Percentiles rank a stretch among this genome's conserved stretches.
Conservation (phyloP, 2,329 filamentous ascomycete genomes). For the Colletotrichum nymphaeae region DNA sequence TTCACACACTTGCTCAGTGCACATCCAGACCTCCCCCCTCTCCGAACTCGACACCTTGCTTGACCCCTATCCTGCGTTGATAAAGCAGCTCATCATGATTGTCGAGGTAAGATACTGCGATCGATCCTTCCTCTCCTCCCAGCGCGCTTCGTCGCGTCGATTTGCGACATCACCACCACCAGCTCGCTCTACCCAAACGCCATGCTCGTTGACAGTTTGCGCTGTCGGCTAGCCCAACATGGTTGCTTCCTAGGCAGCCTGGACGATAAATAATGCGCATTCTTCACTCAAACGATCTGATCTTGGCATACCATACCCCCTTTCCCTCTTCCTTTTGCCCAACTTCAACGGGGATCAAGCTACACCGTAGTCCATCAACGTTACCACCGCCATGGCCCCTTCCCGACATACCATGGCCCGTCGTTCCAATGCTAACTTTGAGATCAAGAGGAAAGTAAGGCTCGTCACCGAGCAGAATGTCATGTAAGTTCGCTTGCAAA, state of each 20-base stretch:
- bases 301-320: background rate
- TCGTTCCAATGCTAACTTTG: constrained; percentile 25
- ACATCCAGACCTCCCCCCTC: background rate
- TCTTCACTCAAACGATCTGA: background rate
- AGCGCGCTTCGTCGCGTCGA: constrained; percentile 1
- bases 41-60: constrained; percentile 18
- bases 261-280: background rate
- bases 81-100: constrained; percentile 42
- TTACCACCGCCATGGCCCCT: background rate
- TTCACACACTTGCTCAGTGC: constrained; percentile 15
- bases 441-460: constrained; percentile 85
- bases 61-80: background rate
- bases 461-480: constrained; percentile 91
- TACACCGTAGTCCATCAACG: background rate
- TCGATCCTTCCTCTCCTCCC: background rate
- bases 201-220: constrained; percentile 14
- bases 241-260: background rate
- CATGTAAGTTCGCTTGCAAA: constrained; percentile 67
- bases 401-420: background rate
- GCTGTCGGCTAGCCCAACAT: background rate
- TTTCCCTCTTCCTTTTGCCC: background rate
- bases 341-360: background rate
- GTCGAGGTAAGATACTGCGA: constrained; percentile 43
- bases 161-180: background rate
- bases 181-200: background rate